A percentile compares a stretch with the other conserved stretches of the same genome.
Evolutionary conservation across 768 basidiomycete genomes (phyloP).

Genomic region (Kwoniella mangroviensis): DNA sequence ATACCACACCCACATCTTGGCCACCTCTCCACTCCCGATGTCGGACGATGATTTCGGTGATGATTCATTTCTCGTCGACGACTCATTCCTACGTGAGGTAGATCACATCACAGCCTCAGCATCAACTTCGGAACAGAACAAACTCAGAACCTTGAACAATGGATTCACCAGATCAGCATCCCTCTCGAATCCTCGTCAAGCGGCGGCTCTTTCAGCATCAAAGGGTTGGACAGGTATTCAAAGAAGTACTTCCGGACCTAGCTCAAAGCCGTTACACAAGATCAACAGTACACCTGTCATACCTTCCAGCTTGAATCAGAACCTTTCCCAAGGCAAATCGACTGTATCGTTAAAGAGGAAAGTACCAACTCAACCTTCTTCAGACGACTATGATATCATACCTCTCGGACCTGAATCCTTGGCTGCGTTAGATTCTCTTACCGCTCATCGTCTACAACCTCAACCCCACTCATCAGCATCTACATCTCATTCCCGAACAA

Average conservation of each 20-base stretch:
- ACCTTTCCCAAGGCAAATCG: background rate
- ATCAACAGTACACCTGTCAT: conserved; percentile 1
- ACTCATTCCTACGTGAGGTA: conserved; percentile 46
- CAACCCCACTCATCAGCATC: conserved; percentile 6
- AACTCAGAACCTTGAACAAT: background rate
- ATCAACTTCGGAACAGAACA: background rate
- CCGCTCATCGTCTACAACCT: background rate
- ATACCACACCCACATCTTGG: conserved; percentile 7
- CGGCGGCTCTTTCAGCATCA: background rate
- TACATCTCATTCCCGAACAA: background rate
- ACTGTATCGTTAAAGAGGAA: background rate
- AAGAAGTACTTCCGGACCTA: conserved; percentile 20
- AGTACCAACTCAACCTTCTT: conserved; percentile 18
- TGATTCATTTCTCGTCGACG: conserved; percentile 48
- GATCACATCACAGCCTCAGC: conserved; percentile 43
- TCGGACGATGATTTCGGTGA: conserved; percentile 54
- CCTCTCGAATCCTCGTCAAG: background rate
- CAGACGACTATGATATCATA: conserved; percentile 22
- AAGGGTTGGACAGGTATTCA: conserved; percentile 36
- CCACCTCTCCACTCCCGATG: conserved; percentile 35
- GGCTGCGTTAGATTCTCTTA: conserved; percentile 18
- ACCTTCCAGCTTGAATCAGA: conserved; percentile 7
- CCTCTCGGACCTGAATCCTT: conserved; percentile 21
- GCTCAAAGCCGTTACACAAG: conserved; percentile 1
- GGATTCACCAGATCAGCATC: conserved; percentile 17